These are phyloP conservation scores for Platismatia glauca DNA, from an alignment of 495 filamentous ascomycete genomes.

Conservation along the genomic window DNA sequence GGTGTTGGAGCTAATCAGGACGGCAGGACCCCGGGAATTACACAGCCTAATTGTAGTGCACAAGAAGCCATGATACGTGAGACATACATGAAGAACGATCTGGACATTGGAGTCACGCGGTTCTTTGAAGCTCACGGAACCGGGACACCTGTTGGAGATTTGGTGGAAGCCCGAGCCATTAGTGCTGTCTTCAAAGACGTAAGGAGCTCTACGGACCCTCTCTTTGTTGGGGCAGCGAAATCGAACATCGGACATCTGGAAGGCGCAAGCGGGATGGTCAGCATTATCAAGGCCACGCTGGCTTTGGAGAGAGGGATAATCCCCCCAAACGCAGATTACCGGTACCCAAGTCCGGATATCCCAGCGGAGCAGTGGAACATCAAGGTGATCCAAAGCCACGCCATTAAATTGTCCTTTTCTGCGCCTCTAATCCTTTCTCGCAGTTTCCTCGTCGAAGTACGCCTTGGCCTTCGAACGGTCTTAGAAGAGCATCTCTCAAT, in stretches of 20 bases:
- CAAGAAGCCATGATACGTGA: conserved; percentile 35
- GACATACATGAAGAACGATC: conserved; percentile 31
- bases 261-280: too few species aligned
- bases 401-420: too few species aligned
- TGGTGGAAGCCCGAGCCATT: conserved; percentile 34
- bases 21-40: conserved; percentile 40
- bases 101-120: conserved; percentile 27
- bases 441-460: too few species aligned
- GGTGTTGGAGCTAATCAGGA: conserved; percentile 37
- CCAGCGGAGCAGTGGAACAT: neutral
- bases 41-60: conserved; percentile 30
- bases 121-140: conserved; percentile 46
- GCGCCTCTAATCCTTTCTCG: too few species aligned
- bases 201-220: too few species aligned
- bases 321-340: conserved; percentile 32
- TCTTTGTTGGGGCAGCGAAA: too few species aligned
- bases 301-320: conserved; percentile 26
- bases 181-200: too few species aligned
- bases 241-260: too few species aligned
- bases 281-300: too few species aligned
- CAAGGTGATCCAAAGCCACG: neutral
- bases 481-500: too few species aligned
- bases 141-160: conserved; percentile 44
- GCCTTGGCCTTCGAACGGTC: too few species aligned
- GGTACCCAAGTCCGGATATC: too few species aligned